A percentile compares a stretch with the other conserved stretches of the same genome.
Evolutionary conservation across 2,329 filamentous ascomycete species (phyloP).

Genomic region (Lasiodiplodia theobromae): DNA sequence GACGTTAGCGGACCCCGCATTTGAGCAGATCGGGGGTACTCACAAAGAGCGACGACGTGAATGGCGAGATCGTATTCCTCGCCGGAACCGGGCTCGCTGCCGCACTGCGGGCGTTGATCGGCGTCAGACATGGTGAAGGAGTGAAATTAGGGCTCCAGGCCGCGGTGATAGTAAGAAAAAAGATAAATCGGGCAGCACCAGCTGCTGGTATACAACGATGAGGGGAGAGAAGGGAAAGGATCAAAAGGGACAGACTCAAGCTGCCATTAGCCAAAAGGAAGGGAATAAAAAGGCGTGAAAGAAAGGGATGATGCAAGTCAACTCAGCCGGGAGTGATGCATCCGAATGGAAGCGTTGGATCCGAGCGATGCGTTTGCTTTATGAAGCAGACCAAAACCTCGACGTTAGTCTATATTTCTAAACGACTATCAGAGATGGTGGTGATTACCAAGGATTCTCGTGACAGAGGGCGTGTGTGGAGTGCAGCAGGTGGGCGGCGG

Average conservation of each 20-base stretch:
- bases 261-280: constrained; percentile 19
- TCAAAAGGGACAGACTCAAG: constrained; percentile 22
- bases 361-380: constrained; percentile 20
- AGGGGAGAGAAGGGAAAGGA: constrained; percentile 13
- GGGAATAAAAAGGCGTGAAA: constrained; percentile 1
- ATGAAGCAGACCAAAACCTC: constrained; percentile 12
- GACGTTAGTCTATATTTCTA: neutral
- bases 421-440: neutral
- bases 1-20: constrained; percentile 32
- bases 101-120: constrained; percentile 43
- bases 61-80: constrained; percentile 47
- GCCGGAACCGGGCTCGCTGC: constrained; percentile 38
- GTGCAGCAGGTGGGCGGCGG: constrained; percentile 18
- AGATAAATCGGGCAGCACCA: constrained; percentile 13
- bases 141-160: constrained; percentile 37
- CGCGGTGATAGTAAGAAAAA: neutral
- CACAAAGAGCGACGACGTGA: constrained; percentile 49
- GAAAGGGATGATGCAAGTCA: constrained; percentile 15
- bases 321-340: constrained; percentile 25
- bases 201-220: constrained; percentile 16
- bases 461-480: constrained; percentile 16
- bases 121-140: constrained; percentile 37
- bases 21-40: constrained; percentile 31
- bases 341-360: constrained; percentile 9
- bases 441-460: constrained; percentile 14